A percentile compares a stretch with the other conserved stretches of the same genome.
Conservation (phyloP, 805 yeast species). For the Candida pini region DNA sequence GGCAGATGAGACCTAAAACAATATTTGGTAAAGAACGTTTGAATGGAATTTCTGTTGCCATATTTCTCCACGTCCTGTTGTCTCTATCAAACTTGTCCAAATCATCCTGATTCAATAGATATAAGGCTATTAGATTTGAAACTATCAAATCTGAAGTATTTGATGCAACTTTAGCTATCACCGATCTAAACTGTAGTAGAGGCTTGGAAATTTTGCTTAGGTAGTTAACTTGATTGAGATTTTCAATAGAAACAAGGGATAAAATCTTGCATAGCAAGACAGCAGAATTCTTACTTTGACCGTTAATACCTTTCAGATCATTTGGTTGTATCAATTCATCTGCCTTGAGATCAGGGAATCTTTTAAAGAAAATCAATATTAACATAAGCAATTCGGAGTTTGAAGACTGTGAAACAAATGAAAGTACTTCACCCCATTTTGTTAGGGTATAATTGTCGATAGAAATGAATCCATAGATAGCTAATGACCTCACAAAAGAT, state of each 20-base stretch:
- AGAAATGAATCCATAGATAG: slow-evolving; percentile 44
- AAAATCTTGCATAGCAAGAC: slow-evolving; percentile 44
- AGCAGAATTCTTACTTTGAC: slow-evolving; percentile 31
- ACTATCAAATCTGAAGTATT: slow-evolving; percentile 52
- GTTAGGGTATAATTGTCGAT: slow-evolving; percentile 38
- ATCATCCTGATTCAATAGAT: slow-evolving; percentile 48
- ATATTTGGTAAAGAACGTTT: slow-evolving; percentile 51
- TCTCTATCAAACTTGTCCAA: slow-evolving; percentile 38
- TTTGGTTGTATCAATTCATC: slow-evolving; percentile 34
- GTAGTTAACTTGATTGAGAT: slow-evolving; percentile 46
- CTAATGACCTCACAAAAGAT: slow-evolving; percentile 46
- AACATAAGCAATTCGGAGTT: slow-evolving; percentile 39
- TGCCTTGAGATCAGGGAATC: slow-evolving; percentile 34
- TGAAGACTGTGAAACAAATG: slow-evolving; percentile 26
- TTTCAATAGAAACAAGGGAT: slow-evolving; percentile 40
- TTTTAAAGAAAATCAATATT: slow-evolving; percentile 38
- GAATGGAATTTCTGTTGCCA: slow-evolving; percentile 60
- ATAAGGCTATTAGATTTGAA: slow-evolving; percentile 43
- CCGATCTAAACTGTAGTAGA: slow-evolving; percentile 61
- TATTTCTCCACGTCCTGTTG: slow-evolving; percentile 51
- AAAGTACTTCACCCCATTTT: slow-evolving; percentile 47
- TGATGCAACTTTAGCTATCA: slow-evolving; percentile 45
- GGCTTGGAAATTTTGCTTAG: slow-evolving; percentile 68
- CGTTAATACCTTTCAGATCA: slow-evolving; percentile 31
- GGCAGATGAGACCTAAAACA: slow-evolving; percentile 54